These are phyloP conservation scores for Candida nanaspora DNA, from an alignment of 805 yeast genomes.

Conservation along the genomic window DNA sequence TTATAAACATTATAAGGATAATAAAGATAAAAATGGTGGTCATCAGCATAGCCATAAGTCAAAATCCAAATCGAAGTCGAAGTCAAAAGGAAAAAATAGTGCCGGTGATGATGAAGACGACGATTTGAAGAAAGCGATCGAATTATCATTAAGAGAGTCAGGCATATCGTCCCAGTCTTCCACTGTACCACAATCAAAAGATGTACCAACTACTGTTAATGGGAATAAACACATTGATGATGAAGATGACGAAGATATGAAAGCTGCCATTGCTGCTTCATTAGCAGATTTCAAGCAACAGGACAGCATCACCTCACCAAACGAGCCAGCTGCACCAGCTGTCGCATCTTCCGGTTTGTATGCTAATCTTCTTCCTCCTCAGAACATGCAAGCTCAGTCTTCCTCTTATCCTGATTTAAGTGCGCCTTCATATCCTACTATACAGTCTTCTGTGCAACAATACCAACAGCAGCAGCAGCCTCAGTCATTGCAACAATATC, in stretches of 20 bases:
- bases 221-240: constrained; percentile 22
- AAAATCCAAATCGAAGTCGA: constrained; percentile 14
- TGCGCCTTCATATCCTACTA: neutral
- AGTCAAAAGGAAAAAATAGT: constrained; percentile 14
- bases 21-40: constrained; percentile 11
- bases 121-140: constrained; percentile 71
- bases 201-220: constrained; percentile 4
- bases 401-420: no score
- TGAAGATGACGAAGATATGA: constrained; percentile 81
- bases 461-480: neutral
- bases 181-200: constrained; percentile 3
- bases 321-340: neutral
- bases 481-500: constrained; percentile 6
- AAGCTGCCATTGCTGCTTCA: constrained; percentile 92
- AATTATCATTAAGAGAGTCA: constrained; percentile 61
- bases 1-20: constrained; percentile 49
- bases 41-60: constrained; percentile 2
- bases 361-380: constrained; percentile 7
- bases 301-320: neutral
- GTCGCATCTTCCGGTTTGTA: constrained; percentile 6
- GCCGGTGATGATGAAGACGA: constrained; percentile 54
- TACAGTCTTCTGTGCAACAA: no score
- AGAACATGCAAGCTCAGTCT: neutral
- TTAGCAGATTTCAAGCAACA: constrained; percentile 55
- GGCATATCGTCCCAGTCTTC: constrained; percentile 10